These are phyloP conservation scores for Pseudogymnoascus sp. DNA, from an alignment of 2,329 filamentous ascomycete species.

Conservation along the genomic window DNA sequence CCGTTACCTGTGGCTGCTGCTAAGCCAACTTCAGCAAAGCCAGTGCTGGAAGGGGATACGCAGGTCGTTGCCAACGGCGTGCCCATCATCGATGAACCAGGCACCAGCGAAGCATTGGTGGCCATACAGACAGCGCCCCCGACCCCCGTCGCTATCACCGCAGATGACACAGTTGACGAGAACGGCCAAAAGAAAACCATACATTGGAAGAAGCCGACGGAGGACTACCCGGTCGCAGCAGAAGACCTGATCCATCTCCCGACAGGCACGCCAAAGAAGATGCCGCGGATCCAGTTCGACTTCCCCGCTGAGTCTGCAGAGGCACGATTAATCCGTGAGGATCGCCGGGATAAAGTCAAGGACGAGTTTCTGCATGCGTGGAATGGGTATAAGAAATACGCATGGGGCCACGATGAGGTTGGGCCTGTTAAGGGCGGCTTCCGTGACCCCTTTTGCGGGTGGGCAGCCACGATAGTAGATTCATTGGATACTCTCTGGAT, in stretches of 20 bases:
- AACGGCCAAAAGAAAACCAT: constrained; percentile 25
- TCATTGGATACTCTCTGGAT: constrained; percentile 79
- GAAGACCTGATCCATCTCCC: constrained; percentile 69
- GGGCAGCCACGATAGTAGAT: constrained; percentile 84
- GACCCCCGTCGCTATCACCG: constrained; percentile 14
- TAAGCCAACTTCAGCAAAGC: background rate
- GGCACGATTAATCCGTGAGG: constrained; percentile 52
- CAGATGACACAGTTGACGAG: constrained; percentile 11
- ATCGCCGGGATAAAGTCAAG: constrained; percentile 59
- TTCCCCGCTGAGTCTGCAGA: constrained; percentile 59
- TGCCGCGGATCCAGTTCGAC: constrained; percentile 68
- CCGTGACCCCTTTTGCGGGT: constrained; percentile 81
- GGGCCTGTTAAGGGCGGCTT: constrained; percentile 58
- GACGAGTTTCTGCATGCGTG: constrained; percentile 66
- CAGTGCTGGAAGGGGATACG: background rate
- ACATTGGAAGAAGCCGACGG: constrained; percentile 66
- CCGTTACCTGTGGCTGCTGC: background rate
- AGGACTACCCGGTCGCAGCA: constrained; percentile 62
- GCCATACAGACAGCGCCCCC: background rate
- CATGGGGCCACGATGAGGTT: constrained; percentile 83
- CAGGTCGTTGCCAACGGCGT: background rate
- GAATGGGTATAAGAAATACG: constrained; percentile 70
- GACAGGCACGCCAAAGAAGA: constrained; percentile 55
- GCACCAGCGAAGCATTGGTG: background rate
- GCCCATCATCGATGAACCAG: background rate